Evolutionary conservation across 768 basidiomycete species (phyloP).

Genomic region (Hirschioporus abietinus): DNA sequence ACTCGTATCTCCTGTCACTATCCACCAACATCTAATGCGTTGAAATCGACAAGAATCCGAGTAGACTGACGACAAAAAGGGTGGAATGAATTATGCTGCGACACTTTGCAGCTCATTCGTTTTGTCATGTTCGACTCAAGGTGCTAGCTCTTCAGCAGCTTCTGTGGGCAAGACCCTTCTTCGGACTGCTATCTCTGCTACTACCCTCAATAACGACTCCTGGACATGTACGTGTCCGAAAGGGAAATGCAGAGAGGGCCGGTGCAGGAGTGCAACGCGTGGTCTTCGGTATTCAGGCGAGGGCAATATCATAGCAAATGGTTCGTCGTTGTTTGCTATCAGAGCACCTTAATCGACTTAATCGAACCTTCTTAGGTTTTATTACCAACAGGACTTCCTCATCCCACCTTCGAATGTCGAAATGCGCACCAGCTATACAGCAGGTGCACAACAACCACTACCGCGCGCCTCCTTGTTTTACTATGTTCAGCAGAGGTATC

Average conservation of each 20-base stretch:
- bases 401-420: background rate
- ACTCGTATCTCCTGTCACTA: background rate
- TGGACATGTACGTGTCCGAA: background rate
- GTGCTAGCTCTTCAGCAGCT: background rate
- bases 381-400: background rate
- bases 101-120: background rate
- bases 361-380: background rate
- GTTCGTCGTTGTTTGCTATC: background rate
- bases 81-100: constrained; percentile 1
- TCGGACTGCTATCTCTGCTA: background rate
- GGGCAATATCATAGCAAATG: background rate
- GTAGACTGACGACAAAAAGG: background rate
- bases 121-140: background rate
- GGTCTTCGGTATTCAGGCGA: background rate
- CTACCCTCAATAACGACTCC: background rate
- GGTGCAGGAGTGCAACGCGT: background rate
- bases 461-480: background rate
- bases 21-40: background rate
- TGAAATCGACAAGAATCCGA: background rate
- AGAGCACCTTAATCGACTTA: background rate
- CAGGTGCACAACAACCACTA: background rate
- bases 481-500: background rate
- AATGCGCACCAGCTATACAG: background rate
- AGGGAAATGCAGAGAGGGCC: background rate
- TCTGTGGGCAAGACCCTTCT: background rate